phyloP scores from a whole-genome alignment of 2,329 filamentous ascomycete genomes.

The Monosporascus ibericus region DNA sequence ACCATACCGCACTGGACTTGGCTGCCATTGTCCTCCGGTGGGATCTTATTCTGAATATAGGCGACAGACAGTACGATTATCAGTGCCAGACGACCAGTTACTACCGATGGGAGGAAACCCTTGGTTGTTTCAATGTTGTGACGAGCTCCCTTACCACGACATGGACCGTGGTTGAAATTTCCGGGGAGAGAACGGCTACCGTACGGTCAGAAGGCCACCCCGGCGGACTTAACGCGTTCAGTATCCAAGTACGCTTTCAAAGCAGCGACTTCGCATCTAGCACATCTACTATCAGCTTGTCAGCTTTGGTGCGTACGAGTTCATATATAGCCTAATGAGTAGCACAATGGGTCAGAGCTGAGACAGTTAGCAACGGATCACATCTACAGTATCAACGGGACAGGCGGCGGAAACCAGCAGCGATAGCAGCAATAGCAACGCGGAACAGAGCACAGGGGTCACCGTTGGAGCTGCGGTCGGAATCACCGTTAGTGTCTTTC shows the following conservation, averaged over 20 bases:
- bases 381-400: neutral
- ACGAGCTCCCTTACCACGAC: neutral
- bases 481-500: constrained; percentile 4
- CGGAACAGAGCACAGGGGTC: neutral
- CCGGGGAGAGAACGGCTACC: neutral
- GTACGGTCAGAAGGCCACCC: neutral
- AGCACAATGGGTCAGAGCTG: neutral
- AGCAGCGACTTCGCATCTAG: constrained; percentile 7
- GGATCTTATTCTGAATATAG: too few species aligned
- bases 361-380: too few species aligned
- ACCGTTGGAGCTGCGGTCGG: constrained; percentile 3
- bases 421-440: neutral
- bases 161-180: constrained; percentile 7
- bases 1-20: neutral
- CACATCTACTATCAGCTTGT: neutral
- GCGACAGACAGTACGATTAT: constrained; percentile 6
- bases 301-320: neutral
- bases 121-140: constrained; percentile 5
- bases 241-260: constrained; percentile 12
- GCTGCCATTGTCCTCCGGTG: neutral
- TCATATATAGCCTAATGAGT: neutral
- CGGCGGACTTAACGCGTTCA: constrained; percentile 14
- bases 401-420: neutral
- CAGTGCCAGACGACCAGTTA: constrained; percentile 1
- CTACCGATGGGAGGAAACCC: constrained; percentile 10